Evolutionary conservation across 179 eudicot species (phyloP).

Genomic region (Nepenthes alata): DNA sequence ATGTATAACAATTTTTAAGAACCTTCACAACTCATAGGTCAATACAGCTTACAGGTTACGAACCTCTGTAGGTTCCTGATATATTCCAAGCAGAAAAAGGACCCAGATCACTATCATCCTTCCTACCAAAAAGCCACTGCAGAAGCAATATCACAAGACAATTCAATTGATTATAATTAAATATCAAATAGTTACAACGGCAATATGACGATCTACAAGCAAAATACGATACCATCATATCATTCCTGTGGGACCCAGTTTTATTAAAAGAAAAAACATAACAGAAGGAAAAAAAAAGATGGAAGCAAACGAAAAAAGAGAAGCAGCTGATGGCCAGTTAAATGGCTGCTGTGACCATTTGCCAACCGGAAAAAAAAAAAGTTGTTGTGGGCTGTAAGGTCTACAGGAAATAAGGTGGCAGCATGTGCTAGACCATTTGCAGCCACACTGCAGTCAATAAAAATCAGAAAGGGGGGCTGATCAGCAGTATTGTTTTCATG

Average conservation of each 20-base stretch:
- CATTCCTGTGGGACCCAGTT: too few relatives aligned
- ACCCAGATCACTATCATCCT: slow-evolving; percentile 63
- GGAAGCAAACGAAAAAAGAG: too few relatives aligned
- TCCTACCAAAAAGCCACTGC: slow-evolving; percentile 85
- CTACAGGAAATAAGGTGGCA: too few relatives aligned
- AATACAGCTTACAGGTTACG: slow-evolving; percentile 10
- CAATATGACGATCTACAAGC: neutral
- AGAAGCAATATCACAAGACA: slow-evolving; percentile 20
- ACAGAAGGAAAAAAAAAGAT: neutral
- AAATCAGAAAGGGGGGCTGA: too few relatives aligned
- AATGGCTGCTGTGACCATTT: too few relatives aligned
- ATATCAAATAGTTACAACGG: neutral
- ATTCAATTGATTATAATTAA: neutral
- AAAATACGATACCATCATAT: neutral
- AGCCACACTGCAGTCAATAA: too few relatives aligned
- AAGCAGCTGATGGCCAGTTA: too few relatives aligned
- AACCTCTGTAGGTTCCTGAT: slow-evolving; percentile 89
- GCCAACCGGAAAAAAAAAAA: too few relatives aligned
- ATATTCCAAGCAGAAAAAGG: slow-evolving; percentile 84
- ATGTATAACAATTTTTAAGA: neutral
- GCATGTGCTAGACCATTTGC: too few relatives aligned
- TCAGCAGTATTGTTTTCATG: too few relatives aligned
- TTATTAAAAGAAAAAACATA: too few relatives aligned
- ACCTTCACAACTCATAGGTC: neutral
- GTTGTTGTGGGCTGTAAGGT: too few relatives aligned